Evolutionary conservation across 805 yeast genomes (phyloP).

Genomic region (Kuraishia ogatae): DNA sequence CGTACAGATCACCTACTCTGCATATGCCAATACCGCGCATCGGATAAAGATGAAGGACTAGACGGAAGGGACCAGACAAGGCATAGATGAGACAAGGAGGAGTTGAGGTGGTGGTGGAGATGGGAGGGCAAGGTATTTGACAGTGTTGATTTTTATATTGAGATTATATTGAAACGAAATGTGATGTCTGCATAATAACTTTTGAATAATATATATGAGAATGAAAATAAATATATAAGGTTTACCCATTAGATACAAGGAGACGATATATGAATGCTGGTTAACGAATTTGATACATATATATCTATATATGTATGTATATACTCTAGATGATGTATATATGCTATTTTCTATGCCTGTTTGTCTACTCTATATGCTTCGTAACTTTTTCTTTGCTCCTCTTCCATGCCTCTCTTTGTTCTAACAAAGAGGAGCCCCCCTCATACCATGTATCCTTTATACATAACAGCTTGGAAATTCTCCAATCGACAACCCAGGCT

Average conservation of each 20-base stretch:
- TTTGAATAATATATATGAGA: too few relatives aligned
- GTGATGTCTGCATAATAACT: too few relatives aligned
- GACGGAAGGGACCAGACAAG: too few relatives aligned
- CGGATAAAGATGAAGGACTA: constrained; percentile 30
- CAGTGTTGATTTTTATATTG: neutral
- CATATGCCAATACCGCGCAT: constrained; percentile 67
- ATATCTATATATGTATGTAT: too few relatives aligned
- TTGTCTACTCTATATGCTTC: neutral
- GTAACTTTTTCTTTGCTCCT: neutral
- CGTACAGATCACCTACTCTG: constrained; percentile 80
- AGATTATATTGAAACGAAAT: neutral
- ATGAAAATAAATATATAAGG: too few relatives aligned
- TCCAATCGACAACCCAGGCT: constrained; percentile 54
- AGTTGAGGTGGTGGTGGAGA: too few relatives aligned
- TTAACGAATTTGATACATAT: too few relatives aligned
- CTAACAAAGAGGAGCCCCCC: neutral
- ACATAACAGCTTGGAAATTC: constrained; percentile 39
- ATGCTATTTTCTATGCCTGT: too few relatives aligned
- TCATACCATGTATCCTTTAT: constrained; percentile 47
- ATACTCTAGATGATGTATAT: too few relatives aligned
- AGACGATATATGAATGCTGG: too few relatives aligned
- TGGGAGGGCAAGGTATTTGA: neutral
- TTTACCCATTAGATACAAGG: too few relatives aligned
- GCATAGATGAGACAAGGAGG: too few relatives aligned
- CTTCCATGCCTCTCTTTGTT: neutral